These are phyloP conservation scores for Chamaecrista fasciculata DNA, from an alignment of 306 rosid species.

Conservation along the genomic window DNA sequence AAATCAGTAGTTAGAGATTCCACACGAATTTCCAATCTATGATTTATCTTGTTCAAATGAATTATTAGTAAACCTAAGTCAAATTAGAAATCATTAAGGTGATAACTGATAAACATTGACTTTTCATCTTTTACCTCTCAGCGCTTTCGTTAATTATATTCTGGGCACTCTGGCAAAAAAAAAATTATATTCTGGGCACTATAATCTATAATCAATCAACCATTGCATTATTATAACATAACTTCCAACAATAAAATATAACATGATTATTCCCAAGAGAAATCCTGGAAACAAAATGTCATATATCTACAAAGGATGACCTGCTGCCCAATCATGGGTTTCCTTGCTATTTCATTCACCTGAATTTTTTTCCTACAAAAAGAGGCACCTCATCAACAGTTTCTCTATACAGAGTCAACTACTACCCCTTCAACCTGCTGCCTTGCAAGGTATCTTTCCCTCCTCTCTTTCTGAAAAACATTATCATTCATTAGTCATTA, in stretches of 20 bases:
- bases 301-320: conserved; percentile 33
- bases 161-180: too few species aligned
- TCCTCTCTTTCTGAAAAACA: conserved; percentile 76
- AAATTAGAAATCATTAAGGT: not conserved
- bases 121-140: not conserved
- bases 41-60: too few species aligned
- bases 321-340: conserved; percentile 26
- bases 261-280: conserved; percentile 25
- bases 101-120: not conserved
- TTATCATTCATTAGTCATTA: not conserved
- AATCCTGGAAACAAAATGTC: conserved; percentile 28
- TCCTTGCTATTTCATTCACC: conserved; percentile 20
- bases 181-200: not conserved
- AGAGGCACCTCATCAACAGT: conserved; percentile 27
- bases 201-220: conserved; percentile 2
- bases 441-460: conserved; percentile 93
- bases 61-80: too few species aligned
- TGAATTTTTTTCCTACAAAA: conserved; percentile 23
- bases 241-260: conserved; percentile 5
- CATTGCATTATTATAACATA: not conserved
- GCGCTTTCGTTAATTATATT: not conserved
- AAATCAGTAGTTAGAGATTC: too few species aligned
- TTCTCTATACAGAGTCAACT: conserved; percentile 57
- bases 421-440: conserved; percentile 77
- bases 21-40: too few species aligned